Conservation (phyloP, 352 stramenopile species). For the Elongisporangium anandrum region DNA sequence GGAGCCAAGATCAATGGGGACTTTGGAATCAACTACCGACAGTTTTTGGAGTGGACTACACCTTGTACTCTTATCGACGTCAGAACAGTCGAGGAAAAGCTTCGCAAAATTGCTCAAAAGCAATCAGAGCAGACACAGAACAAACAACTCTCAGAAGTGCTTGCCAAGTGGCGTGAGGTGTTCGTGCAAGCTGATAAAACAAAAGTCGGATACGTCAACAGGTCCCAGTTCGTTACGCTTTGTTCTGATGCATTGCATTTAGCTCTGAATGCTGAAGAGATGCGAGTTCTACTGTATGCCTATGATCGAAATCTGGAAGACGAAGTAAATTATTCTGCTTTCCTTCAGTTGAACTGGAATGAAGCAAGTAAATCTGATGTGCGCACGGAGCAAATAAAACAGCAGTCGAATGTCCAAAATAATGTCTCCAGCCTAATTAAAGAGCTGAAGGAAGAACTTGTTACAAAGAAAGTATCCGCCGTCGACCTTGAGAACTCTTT, state of each 20-base stretch:
- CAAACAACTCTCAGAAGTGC: slow-evolving; percentile 31
- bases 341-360: slow-evolving; percentile 58
- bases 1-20: slow-evolving; percentile 30
- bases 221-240: slow-evolving; percentile 37
- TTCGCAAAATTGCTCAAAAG: slow-evolving; percentile 32
- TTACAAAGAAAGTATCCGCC: not conserved
- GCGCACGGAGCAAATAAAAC: slow-evolving; percentile 11
- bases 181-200: slow-evolving; percentile 28
- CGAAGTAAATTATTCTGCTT: slow-evolving; percentile 37
- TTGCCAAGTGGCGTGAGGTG: slow-evolving; percentile 31
- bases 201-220: slow-evolving; percentile 17
- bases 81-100: slow-evolving; percentile 39
- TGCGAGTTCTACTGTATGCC: slow-evolving; percentile 42
- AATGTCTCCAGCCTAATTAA: not conserved
- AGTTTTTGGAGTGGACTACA: slow-evolving; percentile 70
- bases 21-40: slow-evolving; percentile 62
- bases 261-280: slow-evolving; percentile 41
- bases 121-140: slow-evolving; percentile 23
- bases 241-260: slow-evolving; percentile 27
- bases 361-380: slow-evolving; percentile 20
- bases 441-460: not conserved
- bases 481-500: not conserved
- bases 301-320: slow-evolving; percentile 55
- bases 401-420: slow-evolving; percentile 18
- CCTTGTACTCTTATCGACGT: slow-evolving; percentile 28